Percentiles rank a stretch among this genome's conserved stretches.
Conservation (phyloP, 495 filamentous ascomycete genomes). For the Penicillium mononematosum region DNA sequence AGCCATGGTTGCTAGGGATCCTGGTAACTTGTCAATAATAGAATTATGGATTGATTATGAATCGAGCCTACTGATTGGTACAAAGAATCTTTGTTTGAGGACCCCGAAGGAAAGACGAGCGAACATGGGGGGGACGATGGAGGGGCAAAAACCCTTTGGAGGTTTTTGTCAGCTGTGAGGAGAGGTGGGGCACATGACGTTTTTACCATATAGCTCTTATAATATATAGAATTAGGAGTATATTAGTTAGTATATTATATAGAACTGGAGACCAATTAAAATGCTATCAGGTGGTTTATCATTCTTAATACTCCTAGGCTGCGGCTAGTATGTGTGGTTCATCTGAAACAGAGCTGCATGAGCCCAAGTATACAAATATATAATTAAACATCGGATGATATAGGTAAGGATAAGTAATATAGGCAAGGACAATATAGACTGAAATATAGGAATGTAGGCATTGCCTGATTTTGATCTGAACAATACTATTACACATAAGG, state of each 20-base stretch:
- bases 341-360: too few relatives aligned
- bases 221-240: neutral
- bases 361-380: too few relatives aligned
- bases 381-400: too few relatives aligned
- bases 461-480: too few relatives aligned
- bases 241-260: neutral
- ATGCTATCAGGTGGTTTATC: too few relatives aligned
- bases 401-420: too few relatives aligned
- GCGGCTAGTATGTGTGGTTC: too few relatives aligned
- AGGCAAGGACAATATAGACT: too few relatives aligned
- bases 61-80: constrained; percentile 5
- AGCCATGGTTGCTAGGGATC: constrained; percentile 63
- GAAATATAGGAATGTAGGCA: too few relatives aligned
- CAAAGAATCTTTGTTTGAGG: constrained; percentile 8
- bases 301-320: too few relatives aligned
- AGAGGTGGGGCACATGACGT: constrained; percentile 19
- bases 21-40: constrained; percentile 24
- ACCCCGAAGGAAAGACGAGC: constrained; percentile 5
- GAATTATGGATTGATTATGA: neutral
- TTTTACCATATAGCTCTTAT: neutral
- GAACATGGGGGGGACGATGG: constrained; percentile 4
- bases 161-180: constrained; percentile 18
- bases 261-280: neutral
- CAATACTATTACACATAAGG: neutral
- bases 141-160: constrained; percentile 2